Conservation (phyloP, 2,329 filamentous ascomycete species). For the Pyrenochaeta sp. region DNA sequence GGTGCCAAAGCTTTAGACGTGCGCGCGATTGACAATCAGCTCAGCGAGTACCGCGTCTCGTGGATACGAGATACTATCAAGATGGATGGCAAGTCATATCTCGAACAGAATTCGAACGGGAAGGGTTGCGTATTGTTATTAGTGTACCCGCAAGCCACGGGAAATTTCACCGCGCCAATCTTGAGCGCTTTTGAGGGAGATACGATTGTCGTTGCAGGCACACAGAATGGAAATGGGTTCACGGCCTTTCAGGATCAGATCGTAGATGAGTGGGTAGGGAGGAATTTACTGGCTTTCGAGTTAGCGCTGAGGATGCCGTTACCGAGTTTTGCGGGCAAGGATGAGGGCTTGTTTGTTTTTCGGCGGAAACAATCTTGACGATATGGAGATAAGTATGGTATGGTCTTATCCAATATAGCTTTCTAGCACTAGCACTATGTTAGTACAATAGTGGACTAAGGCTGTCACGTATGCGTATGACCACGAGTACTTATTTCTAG, state of each 20-base stretch:
- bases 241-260: slow-evolving; percentile 71
- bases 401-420: not conserved
- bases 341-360: slow-evolving; percentile 77
- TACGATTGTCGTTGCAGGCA: slow-evolving; percentile 74
- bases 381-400: not conserved
- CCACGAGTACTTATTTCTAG: too few species aligned
- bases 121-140: slow-evolving; percentile 69
- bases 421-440: not conserved
- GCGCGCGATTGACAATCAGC: slow-evolving; percentile 71
- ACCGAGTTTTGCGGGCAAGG: slow-evolving; percentile 79
- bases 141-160: slow-evolving; percentile 76
- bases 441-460: too few species aligned
- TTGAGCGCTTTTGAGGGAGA: slow-evolving; percentile 69
- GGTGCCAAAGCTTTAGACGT: slow-evolving; percentile 64
- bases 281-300: slow-evolving; percentile 65
- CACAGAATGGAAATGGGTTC: slow-evolving; percentile 78
- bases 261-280: slow-evolving; percentile 72
- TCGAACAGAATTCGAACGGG: slow-evolving; percentile 56
- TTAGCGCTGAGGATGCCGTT: slow-evolving; percentile 71
- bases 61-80: slow-evolving; percentile 75
- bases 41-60: slow-evolving; percentile 72
- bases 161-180: slow-evolving; percentile 70
- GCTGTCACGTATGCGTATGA: too few species aligned
- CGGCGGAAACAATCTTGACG: slow-evolving; percentile 33
- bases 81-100: slow-evolving; percentile 67